phyloP scores from a whole-genome alignment of 768 basidiomycete species.

The Podaxis carcinomalis region DNA sequence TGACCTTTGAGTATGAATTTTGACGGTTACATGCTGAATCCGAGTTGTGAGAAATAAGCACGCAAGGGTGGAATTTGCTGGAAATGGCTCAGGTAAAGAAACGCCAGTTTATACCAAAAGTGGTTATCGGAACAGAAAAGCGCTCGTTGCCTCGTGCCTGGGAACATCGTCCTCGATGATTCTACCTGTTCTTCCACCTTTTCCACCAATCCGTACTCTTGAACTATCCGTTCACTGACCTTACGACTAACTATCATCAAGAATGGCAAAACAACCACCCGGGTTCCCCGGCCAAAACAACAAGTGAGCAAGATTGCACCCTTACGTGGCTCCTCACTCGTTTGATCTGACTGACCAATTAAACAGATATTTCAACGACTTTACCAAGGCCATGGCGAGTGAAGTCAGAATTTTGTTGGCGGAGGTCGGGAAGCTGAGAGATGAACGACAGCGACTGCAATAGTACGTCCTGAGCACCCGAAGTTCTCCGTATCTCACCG shows the following conservation, averaged over 20 bases:
- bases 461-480: conserved; percentile 48
- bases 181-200: neutral
- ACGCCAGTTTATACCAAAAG: neutral
- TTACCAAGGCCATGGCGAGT: conserved; percentile 74
- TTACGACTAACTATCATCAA: neutral
- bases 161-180: neutral
- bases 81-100: neutral
- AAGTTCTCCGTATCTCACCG: neutral
- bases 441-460: conserved; percentile 71
- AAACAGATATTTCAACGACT: conserved; percentile 54
- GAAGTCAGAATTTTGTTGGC: conserved; percentile 76
- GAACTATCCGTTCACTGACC: neutral
- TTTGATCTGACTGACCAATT: neutral
- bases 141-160: conserved; percentile 7
- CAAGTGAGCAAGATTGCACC: neutral
- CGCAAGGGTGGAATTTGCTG: too few relatives aligned
- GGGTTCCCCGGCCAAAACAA: neutral
- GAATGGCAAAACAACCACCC: conserved; percentile 7
- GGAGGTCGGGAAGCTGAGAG: conserved; percentile 78
- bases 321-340: neutral
- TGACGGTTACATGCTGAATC: too few relatives aligned
- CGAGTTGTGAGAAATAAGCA: too few relatives aligned
- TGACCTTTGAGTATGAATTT: too few relatives aligned
- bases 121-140: conserved; percentile 4
- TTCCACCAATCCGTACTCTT: neutral